A percentile compares a stretch with the other conserved stretches of the same genome.
phyloP scores from a whole-genome alignment of 176 grass and related monocot species.

The Hsuehochloa calcarea region DNA sequence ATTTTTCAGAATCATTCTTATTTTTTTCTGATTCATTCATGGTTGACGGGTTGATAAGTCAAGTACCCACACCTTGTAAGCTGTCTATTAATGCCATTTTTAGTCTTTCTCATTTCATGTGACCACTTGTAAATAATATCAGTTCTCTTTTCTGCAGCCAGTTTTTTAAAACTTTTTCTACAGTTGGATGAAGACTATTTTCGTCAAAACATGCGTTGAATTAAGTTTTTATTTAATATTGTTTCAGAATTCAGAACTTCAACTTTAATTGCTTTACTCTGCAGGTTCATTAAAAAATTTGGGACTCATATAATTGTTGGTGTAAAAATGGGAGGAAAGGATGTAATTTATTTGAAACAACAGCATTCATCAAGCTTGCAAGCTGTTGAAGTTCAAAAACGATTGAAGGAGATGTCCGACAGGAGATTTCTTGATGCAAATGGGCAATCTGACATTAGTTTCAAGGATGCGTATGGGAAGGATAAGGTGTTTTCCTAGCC shows the following conservation, averaged over 20 bases:
- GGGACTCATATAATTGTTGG: constrained; percentile 95
- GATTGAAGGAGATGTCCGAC: constrained; percentile 79
- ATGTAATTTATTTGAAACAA: constrained; percentile 89
- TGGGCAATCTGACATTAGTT: constrained; percentile 56
- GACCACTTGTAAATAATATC: constrained; percentile 4
- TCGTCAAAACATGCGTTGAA: neutral
- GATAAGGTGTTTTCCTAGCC: constrained; percentile 59
- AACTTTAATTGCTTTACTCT: constrained; percentile 37
- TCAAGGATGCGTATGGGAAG: constrained; percentile 48
- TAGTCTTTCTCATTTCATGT: constrained; percentile 8
- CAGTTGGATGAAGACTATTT: neutral
- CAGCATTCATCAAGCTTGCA: constrained; percentile 82
- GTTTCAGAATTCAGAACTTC: neutral
- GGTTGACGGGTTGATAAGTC: neutral
- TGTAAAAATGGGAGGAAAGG: constrained; percentile 96
- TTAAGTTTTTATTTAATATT: neutral
- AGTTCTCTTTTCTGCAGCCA: constrained; percentile 4
- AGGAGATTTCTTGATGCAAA: constrained; percentile 62
- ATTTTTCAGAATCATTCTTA: constrained; percentile 1
- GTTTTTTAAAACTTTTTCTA: neutral
- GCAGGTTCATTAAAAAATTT: constrained; percentile 88
- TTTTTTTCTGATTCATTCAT: neutral
- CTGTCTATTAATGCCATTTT: neutral
- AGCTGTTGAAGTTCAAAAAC: constrained; percentile 84
- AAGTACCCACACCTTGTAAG: neutral